Evolutionary conservation across 495 filamentous ascomycete species (phyloP).

Genomic region (Annulohypoxylon nitens): DNA sequence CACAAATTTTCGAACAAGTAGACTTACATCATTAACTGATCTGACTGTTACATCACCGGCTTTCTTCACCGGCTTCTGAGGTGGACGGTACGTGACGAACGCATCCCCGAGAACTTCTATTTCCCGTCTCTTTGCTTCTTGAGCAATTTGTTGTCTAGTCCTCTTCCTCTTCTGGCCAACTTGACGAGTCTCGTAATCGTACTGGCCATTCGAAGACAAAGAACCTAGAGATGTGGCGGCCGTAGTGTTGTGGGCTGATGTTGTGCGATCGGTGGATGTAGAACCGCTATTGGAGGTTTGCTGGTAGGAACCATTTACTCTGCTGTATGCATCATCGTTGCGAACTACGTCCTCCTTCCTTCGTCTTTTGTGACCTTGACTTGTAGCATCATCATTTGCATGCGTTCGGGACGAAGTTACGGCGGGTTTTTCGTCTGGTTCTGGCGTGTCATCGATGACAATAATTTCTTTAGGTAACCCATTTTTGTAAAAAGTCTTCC

Average conservation of each 20-base stretch:
- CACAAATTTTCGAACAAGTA: conserved; percentile 5
- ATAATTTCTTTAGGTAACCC: conserved; percentile 94
- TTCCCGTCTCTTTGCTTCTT: conserved; percentile 83
- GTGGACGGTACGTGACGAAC: conserved; percentile 83
- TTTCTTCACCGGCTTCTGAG: conserved; percentile 89
- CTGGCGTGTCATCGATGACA: conserved; percentile 92
- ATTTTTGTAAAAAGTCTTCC: conserved; percentile 92
- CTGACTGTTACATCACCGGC: conserved; percentile 89
- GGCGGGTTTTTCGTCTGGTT: conserved; percentile 63
- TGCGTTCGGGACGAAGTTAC: conserved; percentile 48
- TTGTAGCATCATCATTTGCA: conserved; percentile 49
- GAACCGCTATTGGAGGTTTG: conserved; percentile 76
- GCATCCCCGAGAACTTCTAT: conserved; percentile 75
- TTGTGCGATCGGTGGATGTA: conserved; percentile 86
- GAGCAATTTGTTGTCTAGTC: conserved; percentile 79
- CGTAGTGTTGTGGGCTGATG: conserved; percentile 85
- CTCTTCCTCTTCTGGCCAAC: conserved; percentile 89
- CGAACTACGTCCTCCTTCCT: conserved; percentile 61
- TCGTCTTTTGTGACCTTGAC: conserved; percentile 62
- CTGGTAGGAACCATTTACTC: conserved; percentile 77
- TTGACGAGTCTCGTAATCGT: conserved; percentile 65
- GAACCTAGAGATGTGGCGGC: conserved; percentile 91
- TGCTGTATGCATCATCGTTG: conserved; percentile 65
- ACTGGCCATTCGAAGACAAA: conserved; percentile 70
- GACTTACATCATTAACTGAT: conserved; percentile 84